Evolutionary conservation across 2,329 filamentous ascomycete genomes (phyloP).

Genomic region (Hypoxylon sp.): DNA sequence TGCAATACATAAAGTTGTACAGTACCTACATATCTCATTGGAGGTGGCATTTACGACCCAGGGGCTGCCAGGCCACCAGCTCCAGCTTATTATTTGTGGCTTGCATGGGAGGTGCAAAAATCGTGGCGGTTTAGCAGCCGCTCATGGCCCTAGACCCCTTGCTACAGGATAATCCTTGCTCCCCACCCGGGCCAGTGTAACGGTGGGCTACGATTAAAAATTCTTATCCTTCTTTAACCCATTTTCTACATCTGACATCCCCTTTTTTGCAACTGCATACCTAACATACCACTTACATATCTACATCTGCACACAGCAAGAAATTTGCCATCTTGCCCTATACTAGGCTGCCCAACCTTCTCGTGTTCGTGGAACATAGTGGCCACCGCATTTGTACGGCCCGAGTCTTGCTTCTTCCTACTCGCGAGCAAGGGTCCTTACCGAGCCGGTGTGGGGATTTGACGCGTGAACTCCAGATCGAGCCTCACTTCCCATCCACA

Average conservation of each 20-base stretch:
- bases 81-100: no score
- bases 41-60: no score
- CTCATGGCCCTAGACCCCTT: no score
- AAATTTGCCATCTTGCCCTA: slow-evolving; percentile 21
- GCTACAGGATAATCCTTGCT: slow-evolving; percentile 19
- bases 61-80: no score
- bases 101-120: slow-evolving; percentile 19
- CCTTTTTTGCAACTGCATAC: not conserved
- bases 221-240: no score
- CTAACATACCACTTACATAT: slow-evolving; percentile 7
- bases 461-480: slow-evolving; percentile 17
- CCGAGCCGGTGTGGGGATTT: slow-evolving; percentile 20
- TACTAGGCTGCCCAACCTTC: slow-evolving; percentile 22
- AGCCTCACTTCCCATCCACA: slow-evolving; percentile 31
- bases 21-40: no score
- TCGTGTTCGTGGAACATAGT: slow-evolving; percentile 26
- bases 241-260: slow-evolving; percentile 21
- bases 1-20: slow-evolving; percentile 7
- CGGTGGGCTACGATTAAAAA: no score
- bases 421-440: slow-evolving; percentile 12
- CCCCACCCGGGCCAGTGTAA: slow-evolving; percentile 21
- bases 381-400: slow-evolving; percentile 25
- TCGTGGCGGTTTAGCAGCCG: slow-evolving; percentile 30
- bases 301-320: slow-evolving; percentile 7
- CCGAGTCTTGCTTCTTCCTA: slow-evolving; percentile 17